A percentile compares a stretch with the other conserved stretches of the same genome.
Evolutionary conservation across 805 yeast species (phyloP).

Genomic region (Pichia scutulata): DNA sequence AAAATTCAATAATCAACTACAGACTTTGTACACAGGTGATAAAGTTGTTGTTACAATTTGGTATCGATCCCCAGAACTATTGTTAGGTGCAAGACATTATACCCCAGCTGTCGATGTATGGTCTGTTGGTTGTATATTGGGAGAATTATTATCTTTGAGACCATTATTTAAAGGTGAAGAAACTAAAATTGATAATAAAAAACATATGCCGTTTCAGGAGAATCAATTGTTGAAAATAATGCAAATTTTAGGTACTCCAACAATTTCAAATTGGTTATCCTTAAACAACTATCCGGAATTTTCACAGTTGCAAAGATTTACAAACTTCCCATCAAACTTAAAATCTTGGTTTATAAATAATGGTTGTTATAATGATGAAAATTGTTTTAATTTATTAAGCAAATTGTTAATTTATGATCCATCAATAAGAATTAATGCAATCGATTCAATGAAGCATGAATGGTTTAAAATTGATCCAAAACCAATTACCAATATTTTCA

Average conservation of each 20-base stretch:
- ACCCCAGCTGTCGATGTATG: conserved; percentile 89
- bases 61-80: conserved; percentile 90
- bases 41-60: conserved; percentile 95
- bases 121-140: conserved; percentile 95
- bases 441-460: conserved; percentile 64
- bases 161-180: conserved; percentile 98
- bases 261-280: conserved; percentile 68
- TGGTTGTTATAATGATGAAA: conserved; percentile 58
- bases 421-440: conserved; percentile 66
- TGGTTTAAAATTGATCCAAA: conserved; percentile 68
- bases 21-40: conserved; percentile 83
- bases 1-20: conserved; percentile 78
- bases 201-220: conserved; percentile 88
- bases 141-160: conserved; percentile 78
- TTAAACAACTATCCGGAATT: conserved; percentile 80
- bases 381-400: conserved; percentile 58
- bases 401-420: conserved; percentile 80
- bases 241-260: conserved; percentile 92
- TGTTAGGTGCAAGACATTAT: conserved; percentile 87
- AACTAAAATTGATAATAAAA: conserved; percentile 89
- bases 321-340: conserved; percentile 59
- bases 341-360: conserved; percentile 81
- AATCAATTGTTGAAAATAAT: conserved; percentile 86
- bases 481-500: conserved; percentile 68
- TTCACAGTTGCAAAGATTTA: conserved; percentile 49